Percentiles rank a stretch among this genome's conserved stretches.
Conservation (phyloP, 148 eudicot genomes). For the Cornus florida region DNA sequence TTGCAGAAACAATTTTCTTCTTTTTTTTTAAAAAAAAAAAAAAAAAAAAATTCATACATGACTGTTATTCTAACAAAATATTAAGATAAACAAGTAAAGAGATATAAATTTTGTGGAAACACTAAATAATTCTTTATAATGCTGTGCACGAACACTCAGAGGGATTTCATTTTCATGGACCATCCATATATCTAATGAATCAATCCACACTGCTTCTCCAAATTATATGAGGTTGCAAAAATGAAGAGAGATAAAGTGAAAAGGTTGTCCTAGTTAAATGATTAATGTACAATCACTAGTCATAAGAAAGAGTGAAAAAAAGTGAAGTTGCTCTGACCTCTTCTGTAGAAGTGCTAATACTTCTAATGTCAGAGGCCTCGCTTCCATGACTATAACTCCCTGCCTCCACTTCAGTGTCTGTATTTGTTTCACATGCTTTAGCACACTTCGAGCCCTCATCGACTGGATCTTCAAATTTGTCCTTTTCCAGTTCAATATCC, state of each 20-base stretch:
- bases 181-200: too few relatives aligned
- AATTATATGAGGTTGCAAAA: too few relatives aligned
- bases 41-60: neutral
- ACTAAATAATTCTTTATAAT: neutral
- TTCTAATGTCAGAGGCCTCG: neutral
- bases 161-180: too few relatives aligned
- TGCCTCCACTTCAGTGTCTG: constrained; percentile 4
- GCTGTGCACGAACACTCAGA: too few relatives aligned
- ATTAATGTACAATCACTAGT: too few relatives aligned
- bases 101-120: neutral
- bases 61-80: neutral
- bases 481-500: neutral
- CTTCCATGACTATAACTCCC: constrained; percentile 4
- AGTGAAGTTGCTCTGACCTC: constrained; percentile 7
- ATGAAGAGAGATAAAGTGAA: too few relatives aligned
- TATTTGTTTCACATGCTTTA: neutral
- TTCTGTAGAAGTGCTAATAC: neutral
- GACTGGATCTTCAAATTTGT: constrained; percentile 6
- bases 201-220: too few relatives aligned
- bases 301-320: neutral
- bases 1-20: neutral
- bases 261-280: too few relatives aligned
- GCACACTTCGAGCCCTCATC: neutral
- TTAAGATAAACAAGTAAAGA: neutral
- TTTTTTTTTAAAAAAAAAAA: too few relatives aligned